Evolutionary conservation across 345 rosid species (phyloP), one percentile per base, ranked within the genome.

Genomic region (Sisymbrium irio): DNA sequence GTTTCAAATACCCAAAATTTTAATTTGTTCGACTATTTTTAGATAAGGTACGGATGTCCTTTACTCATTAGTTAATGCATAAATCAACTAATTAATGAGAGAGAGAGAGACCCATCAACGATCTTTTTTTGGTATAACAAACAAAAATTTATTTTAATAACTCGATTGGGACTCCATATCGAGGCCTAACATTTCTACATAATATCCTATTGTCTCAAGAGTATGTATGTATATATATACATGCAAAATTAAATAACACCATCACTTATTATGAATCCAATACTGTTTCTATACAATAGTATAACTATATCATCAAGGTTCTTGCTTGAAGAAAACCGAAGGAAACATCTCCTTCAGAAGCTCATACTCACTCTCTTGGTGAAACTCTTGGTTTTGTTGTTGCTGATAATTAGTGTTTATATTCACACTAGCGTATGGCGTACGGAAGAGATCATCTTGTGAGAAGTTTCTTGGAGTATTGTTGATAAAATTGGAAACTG

Each of bases 281-380:
- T 54, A 40, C 20, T 28, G 62, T 53, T 59, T 75, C 40, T 37
- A 49, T 77, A 47, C 63, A n/a, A 73, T 17, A 5, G 27, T 22
- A 9, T 3, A 40, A 22, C 18, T 22, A 40, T 20, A 20, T 39
- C 32, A 11, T 61, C 49, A 61, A 61, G 49, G 65, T 12, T 92
- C 96, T 57, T 82, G 89, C 65, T 90, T 87, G 63, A 82, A 67
- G 76, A 87, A 85, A 79, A 83, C 78, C 15, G 94, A 78, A 61
- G 98, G 98, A 72, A 88, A 81, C 12, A 92, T 81, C 71, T 92
- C 96, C 66, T 88, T 95, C 70, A 90, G 61, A 49, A 92, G 90
- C 42, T 92, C 98, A 62, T 79, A 84, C 36, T 92, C 94, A 37
- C 81, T 76, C 76, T 81, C 82, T 27, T 80, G 84, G 2, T 76